phyloP scores from a whole-genome alignment of 441 rosid genomes.

The Aleurites moluccanus region DNA sequence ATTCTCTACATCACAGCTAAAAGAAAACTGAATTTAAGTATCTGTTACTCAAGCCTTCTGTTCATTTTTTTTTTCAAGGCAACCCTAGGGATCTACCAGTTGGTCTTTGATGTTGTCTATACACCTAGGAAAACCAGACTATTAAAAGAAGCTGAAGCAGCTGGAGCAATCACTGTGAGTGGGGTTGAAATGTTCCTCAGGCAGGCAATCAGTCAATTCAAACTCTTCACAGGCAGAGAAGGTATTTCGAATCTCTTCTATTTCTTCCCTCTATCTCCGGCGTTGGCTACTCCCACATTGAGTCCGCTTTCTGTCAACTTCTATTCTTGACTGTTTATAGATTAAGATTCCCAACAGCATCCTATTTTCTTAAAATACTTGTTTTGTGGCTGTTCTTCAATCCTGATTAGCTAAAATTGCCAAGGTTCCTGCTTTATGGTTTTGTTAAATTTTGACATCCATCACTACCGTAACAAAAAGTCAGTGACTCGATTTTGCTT shows the following conservation, averaged over 20 bases:
- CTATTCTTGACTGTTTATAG: too few relatives aligned
- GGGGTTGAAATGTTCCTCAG: constrained; percentile 66
- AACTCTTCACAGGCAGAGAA: constrained; percentile 43
- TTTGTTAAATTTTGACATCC: not conserved
- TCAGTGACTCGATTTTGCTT: not conserved
- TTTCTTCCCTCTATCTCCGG: not conserved
- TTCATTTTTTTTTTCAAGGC: constrained; percentile 24
- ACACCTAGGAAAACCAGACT: constrained; percentile 55
- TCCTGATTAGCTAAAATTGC: not conserved
- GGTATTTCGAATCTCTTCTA: constrained; percentile 23
- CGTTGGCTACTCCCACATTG: not conserved
- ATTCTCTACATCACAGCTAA: not conserved
- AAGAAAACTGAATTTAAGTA: not conserved
- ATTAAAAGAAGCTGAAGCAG: constrained; percentile 50
- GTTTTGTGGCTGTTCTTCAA: not conserved
- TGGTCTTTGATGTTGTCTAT: constrained; percentile 60
- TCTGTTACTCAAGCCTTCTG: not conserved
- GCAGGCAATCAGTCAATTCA: constrained; percentile 55
- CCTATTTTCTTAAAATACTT: not conserved
- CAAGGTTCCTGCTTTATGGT: not conserved
- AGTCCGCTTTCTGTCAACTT: too few relatives aligned
- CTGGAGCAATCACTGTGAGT: constrained; percentile 47
- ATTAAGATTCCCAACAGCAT: too few relatives aligned
- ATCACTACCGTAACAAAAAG: not conserved
- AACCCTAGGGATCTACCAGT: constrained; percentile 34